These are phyloP conservation scores for Ceratocystis diversiconidia DNA, from an alignment of 2,329 filamentous ascomycete species.

Conservation along the genomic window DNA sequence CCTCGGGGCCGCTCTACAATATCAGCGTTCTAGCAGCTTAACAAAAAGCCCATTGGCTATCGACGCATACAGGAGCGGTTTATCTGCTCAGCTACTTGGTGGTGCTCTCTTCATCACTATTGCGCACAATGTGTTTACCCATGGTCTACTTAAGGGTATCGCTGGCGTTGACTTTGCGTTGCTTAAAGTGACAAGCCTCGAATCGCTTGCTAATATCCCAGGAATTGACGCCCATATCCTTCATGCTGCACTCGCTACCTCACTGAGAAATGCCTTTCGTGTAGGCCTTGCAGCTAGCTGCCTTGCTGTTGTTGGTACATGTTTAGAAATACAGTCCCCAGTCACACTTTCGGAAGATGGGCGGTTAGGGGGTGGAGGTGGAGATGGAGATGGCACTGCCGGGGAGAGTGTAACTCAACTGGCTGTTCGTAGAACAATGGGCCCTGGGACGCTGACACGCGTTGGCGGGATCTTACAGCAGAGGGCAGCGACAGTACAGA, in stretches of 20 bases:
- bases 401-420: neutral
- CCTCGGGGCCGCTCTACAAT: conserved; percentile 32
- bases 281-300: conserved; percentile 42
- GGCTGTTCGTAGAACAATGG: neutral
- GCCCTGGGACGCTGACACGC: neutral
- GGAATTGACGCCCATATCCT: conserved; percentile 35
- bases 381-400: neutral
- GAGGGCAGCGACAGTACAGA: neutral
- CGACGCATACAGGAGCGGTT: conserved; percentile 28
- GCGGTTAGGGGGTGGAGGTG: neutral
- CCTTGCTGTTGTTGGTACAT: conserved; percentile 39
- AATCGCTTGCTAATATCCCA: conserved; percentile 25
- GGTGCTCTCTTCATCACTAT: conserved; percentile 33
- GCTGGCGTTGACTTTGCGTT: conserved; percentile 21
- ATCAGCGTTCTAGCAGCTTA: conserved; percentile 21
- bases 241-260: conserved; percentile 45
- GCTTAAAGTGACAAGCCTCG: conserved; percentile 19
- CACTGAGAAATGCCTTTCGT: conserved; percentile 45
- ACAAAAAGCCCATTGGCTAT: no score
- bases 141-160: conserved; percentile 27
- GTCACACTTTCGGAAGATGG: no score
- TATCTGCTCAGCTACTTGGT: conserved; percentile 34
- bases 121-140: conserved; percentile 33
- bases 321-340: conserved; percentile 17
- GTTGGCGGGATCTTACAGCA: neutral